Evolutionary conservation across 78 protist species (phyloP).

Genomic region (Diacronema lutheri): DNA sequence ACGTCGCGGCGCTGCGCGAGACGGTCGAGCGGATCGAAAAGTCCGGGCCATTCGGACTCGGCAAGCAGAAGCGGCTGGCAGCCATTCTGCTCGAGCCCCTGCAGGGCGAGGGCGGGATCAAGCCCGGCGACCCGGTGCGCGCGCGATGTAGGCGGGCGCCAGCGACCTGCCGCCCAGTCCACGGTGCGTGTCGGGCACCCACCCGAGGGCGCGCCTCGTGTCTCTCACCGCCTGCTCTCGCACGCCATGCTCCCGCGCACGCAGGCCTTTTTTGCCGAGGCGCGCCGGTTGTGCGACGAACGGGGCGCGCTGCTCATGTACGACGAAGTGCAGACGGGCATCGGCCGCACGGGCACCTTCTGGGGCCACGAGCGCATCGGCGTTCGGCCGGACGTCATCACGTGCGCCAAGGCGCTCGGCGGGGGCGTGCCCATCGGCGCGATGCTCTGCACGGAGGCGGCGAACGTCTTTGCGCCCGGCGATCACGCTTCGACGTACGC

Average conservation of each 20-base stretch:
- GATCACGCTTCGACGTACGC: constrained; percentile 1
- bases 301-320: not conserved
- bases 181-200: too few species aligned
- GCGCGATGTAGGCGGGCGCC: too few species aligned
- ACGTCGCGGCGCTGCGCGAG: not conserved
- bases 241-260: too few species aligned
- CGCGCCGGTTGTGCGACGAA: constrained; percentile 3
- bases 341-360: not conserved
- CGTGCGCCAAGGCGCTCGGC: constrained; percentile 14
- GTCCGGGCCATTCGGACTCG: not conserved
- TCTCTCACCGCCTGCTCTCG: too few species aligned
- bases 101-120: constrained; percentile 27
- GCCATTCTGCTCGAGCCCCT: constrained; percentile 6
- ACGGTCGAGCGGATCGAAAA: not conserved
- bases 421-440: constrained; percentile 29
- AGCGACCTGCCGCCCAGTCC: too few species aligned
- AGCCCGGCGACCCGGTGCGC: not conserved
- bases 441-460: not conserved
- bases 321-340: constrained; percentile 16
- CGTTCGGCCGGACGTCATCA: not conserved
- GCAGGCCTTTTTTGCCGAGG: not conserved
- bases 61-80: not conserved
- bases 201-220: too few species aligned
- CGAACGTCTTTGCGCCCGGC: not conserved
- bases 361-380: not conserved